phyloP scores from a whole-genome alignment of 441 rosid species.

The Viola pubescens region DNA sequence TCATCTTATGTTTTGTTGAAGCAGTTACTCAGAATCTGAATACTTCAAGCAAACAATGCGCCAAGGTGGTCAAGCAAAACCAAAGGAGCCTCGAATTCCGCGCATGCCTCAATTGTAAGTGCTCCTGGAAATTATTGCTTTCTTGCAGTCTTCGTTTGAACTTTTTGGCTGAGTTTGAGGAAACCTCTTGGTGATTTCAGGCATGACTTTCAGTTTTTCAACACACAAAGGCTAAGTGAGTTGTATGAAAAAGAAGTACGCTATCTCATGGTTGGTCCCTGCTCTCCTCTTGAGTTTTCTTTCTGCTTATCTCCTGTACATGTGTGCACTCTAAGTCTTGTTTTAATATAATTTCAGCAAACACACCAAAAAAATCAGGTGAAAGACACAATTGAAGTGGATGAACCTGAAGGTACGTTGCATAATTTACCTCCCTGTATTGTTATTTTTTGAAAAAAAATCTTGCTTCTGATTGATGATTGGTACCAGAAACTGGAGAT shows the following conservation, averaged over 20 bases:
- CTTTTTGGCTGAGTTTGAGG: slow-evolving; percentile 5
- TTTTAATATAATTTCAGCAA: slow-evolving; percentile 48
- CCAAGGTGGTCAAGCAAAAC: slow-evolving; percentile 93
- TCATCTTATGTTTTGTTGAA: neutral
- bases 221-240: slow-evolving; percentile 88
- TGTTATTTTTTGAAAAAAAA: neutral
- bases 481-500: slow-evolving; percentile 61
- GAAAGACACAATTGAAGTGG: slow-evolving; percentile 89
- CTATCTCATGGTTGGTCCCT: slow-evolving; percentile 72
- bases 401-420: slow-evolving; percentile 88
- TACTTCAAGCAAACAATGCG: slow-evolving; percentile 97
- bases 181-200: slow-evolving; percentile 33
- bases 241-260: slow-evolving; percentile 98
- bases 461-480: slow-evolving; percentile 19
- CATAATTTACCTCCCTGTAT: neutral
- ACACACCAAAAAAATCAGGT: slow-evolving; percentile 89
- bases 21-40: slow-evolving; percentile 94
- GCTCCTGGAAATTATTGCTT: slow-evolving; percentile 16
- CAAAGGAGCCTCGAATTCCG: slow-evolving; percentile 97
- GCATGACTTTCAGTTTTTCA: slow-evolving; percentile 96
- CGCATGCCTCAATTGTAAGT: slow-evolving; percentile 98
- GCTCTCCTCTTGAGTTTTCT: slow-evolving; percentile 5
- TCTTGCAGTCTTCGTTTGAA: neutral
- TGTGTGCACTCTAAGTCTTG: slow-evolving; percentile 1
- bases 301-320: slow-evolving; percentile 4